Evolutionary conservation across 75 land plant species (phyloP), one percentile per base, ranked within the genome.

Genomic region (Azolla pinnata): DNA sequence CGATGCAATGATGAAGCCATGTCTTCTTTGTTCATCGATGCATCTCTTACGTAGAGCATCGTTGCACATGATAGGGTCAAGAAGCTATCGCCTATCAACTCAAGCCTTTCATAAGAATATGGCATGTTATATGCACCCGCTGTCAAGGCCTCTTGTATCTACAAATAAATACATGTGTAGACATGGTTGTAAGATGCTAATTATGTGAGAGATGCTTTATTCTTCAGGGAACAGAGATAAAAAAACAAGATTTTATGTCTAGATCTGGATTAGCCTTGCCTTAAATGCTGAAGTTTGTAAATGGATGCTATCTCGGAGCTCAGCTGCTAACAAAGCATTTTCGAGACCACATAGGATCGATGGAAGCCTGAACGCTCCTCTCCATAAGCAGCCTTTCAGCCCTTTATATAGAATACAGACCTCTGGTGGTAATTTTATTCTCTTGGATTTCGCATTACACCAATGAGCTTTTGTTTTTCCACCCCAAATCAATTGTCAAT

Each of bases 331-430:
- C 0, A 71, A 38, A 29, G 67, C 26, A 70, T 27, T 71, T 52
- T 71, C 74, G 16, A 71, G 63, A 30, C 57, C 51, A 35, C 59
- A 38, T 1, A 71, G 62, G 2, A 71, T 62, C 24, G 74, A 71
- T 27, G 74, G 74, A 29, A 71, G 74, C 38, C 62, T 61, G 38
- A 71, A 55, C 33, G 74, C 74, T 23, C 74, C 74, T 54, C 74
- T 48, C 33, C 58, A 64, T 10, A 71, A 50, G 29, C 38, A 33
- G 21, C 74, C 74, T 50, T 56, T 53, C 49, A 71, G 5, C 23
- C 61, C 67, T 17, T 31, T 40, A 23, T 64, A 53, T 21, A 64
- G 57, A n/a, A 29, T 29, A 60, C 74, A 64, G 20, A 59, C 54
- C 55, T 64, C 74, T 10, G 66, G 67, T 0, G 66, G 62, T 12